Conservation (phyloP, 176 grass and related monocot genomes). For the Guadua angustifolia region DNA sequence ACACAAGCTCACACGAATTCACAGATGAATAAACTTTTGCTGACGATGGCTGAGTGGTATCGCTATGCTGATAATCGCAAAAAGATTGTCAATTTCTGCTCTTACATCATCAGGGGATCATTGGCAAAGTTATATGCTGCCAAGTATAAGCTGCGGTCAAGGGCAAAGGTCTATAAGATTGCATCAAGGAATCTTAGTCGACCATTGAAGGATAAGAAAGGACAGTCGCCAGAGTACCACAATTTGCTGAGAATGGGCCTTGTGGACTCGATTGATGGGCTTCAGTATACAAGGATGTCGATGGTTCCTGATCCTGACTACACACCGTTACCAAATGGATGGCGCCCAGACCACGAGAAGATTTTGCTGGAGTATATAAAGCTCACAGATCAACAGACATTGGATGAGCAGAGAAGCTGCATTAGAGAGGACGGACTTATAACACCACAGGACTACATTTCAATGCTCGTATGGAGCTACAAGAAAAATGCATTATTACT, state of each 20-base stretch:
- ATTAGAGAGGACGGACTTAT: slow-evolving; percentile 88
- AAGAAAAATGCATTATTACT: slow-evolving; percentile 84
- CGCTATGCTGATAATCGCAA: slow-evolving; percentile 95
- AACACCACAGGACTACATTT: slow-evolving; percentile 87
- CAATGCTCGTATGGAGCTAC: slow-evolving; percentile 96
- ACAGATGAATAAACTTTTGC: slow-evolving; percentile 96
- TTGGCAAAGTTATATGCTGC: slow-evolving; percentile 94
- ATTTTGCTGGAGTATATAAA: slow-evolving; percentile 89
- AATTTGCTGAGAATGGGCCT: slow-evolving; percentile 95
- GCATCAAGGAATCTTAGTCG: slow-evolving; percentile 95
- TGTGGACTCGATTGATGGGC: slow-evolving; percentile 86
- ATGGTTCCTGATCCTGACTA: slow-evolving; percentile 97
- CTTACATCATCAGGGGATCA: slow-evolving; percentile 90
- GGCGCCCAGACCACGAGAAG: slow-evolving; percentile 83
- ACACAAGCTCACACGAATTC: slow-evolving; percentile 90
- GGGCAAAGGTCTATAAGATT: slow-evolving; percentile 98
- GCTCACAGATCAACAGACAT: slow-evolving; percentile 67
- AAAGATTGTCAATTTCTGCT: slow-evolving; percentile 96
- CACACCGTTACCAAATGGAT: slow-evolving; percentile 68
- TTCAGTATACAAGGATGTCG: slow-evolving; percentile 96
- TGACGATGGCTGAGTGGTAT: slow-evolving; percentile 92
- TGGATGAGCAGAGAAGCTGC: slow-evolving; percentile 65
- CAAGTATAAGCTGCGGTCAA: slow-evolving; percentile 95
- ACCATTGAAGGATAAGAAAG: slow-evolving; percentile 96
- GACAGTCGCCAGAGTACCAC: slow-evolving; percentile 89